Evolutionary conservation across 495 filamentous ascomycete genomes (phyloP).

Genomic region (Penicillium taxi): DNA sequence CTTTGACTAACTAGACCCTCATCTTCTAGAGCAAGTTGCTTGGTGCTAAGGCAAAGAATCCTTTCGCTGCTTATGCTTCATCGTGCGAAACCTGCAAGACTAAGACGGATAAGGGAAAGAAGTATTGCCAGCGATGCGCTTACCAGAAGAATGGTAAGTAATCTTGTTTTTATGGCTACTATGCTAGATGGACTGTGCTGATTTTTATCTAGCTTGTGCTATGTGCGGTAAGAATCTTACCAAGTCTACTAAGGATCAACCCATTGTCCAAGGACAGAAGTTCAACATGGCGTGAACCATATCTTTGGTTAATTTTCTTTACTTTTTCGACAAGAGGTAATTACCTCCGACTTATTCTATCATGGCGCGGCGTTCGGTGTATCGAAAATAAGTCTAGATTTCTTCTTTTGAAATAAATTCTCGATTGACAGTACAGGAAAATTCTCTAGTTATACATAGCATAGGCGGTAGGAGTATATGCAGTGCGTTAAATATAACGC

Average conservation of each 20-base stretch:
- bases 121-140: slow-evolving; percentile 58
- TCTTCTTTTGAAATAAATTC: slow-evolving; percentile 14
- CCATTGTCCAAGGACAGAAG: slow-evolving; percentile 55
- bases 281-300: slow-evolving; percentile 53
- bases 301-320: neutral
- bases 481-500: slow-evolving; percentile 20
- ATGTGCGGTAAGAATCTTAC: slow-evolving; percentile 56
- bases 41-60: slow-evolving; percentile 60
- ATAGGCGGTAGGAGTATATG: slow-evolving; percentile 37
- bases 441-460: slow-evolving; percentile 43
- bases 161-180: neutral
- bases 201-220: slow-evolving; percentile 45
- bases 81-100: slow-evolving; percentile 56
- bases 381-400: neutral
- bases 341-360: neutral
- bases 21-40: slow-evolving; percentile 55
- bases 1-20: slow-evolving; percentile 1
- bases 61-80: slow-evolving; percentile 59
- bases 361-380: slow-evolving; percentile 18
- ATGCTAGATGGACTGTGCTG: slow-evolving; percentile 8
- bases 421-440: slow-evolving; percentile 21
- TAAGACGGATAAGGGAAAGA: slow-evolving; percentile 55
- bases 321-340: no score
- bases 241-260: slow-evolving; percentile 42
- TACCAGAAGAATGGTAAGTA: slow-evolving; percentile 55